These are phyloP conservation scores for Tricholoma terreum DNA, from an alignment of 768 basidiomycete genomes.

Conservation along the genomic window DNA sequence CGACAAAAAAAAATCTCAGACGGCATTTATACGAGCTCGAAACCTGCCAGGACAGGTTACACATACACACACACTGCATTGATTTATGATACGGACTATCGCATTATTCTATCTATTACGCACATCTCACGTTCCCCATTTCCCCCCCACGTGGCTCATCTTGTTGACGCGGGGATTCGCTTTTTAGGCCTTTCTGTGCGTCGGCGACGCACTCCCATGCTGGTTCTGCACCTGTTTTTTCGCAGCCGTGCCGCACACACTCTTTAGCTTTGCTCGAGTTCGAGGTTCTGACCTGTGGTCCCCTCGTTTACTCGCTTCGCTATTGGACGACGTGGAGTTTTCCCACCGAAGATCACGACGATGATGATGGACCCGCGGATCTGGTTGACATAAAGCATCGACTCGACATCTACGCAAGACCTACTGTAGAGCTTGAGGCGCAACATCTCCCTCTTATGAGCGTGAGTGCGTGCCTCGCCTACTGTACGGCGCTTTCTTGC, in stretches of 20 bases:
- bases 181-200: slow-evolving; percentile 34
- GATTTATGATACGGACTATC: slow-evolving; percentile 53
- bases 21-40: slow-evolving; percentile 37
- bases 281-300: slow-evolving; percentile 41
- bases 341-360: slow-evolving; percentile 25
- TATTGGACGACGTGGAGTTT: slow-evolving; percentile 28
- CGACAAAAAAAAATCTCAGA: slow-evolving; percentile 26
- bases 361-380: slow-evolving; percentile 53
- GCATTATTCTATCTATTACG: slow-evolving; percentile 45
- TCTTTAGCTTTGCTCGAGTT: slow-evolving; percentile 22
- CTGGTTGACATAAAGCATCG: slow-evolving; percentile 47
- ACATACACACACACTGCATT: slow-evolving; percentile 30
- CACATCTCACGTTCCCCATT: slow-evolving; percentile 40
- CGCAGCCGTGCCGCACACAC: slow-evolving; percentile 59
- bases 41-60: slow-evolving; percentile 57
- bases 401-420: slow-evolving; percentile 75
- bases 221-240: slow-evolving; percentile 33
- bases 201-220: slow-evolving; percentile 34
- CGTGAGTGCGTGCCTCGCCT: slow-evolving; percentile 54
- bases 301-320: slow-evolving; percentile 20
- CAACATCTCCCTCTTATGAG: slow-evolving; percentile 48
- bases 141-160: slow-evolving; percentile 21
- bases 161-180: slow-evolving; percentile 26
- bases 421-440: slow-evolving; percentile 53
- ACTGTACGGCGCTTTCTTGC: slow-evolving; percentile 55